Evolutionary conservation across 345 rosid species (phyloP).

Genomic region (Populus nigra): DNA sequence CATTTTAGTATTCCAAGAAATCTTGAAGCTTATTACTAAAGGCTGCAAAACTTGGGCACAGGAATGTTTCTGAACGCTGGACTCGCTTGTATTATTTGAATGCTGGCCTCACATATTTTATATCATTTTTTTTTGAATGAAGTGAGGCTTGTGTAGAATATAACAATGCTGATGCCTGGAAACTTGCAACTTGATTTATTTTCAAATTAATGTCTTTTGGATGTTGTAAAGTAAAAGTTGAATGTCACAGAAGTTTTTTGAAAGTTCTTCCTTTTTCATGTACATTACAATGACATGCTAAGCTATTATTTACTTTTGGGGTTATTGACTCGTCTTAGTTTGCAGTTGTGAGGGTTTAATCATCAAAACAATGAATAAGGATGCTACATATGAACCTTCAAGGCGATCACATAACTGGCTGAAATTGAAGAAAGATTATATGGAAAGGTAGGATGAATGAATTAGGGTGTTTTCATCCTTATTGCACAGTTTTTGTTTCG

Average conservation of each 20-base stretch:
- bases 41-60: not conserved
- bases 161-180: not conserved
- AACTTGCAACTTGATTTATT: not conserved
- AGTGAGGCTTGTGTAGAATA: not conserved
- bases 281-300: not conserved
- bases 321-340: constrained; percentile 12
- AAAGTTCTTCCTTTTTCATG: not conserved
- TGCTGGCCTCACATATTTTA: not conserved
- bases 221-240: not conserved
- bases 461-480: not conserved
- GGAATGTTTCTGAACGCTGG: too few relatives aligned
- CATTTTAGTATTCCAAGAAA: not conserved
- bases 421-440: constrained; percentile 93
- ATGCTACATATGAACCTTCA: constrained; percentile 98
- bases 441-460: constrained; percentile 58
- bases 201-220: constrained; percentile 2
- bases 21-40: not conserved
- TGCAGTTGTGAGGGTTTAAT: constrained; percentile 96
- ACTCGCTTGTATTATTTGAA: not conserved
- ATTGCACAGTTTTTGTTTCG: not conserved
- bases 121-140: not conserved
- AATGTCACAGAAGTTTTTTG: not conserved
- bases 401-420: constrained; percentile 91
- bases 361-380: constrained; percentile 79
- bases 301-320: not conserved